These are phyloP conservation scores for Ceratocystis eucalypticola DNA, from an alignment of 2,329 filamentous ascomycete genomes.

Conservation along the genomic window DNA sequence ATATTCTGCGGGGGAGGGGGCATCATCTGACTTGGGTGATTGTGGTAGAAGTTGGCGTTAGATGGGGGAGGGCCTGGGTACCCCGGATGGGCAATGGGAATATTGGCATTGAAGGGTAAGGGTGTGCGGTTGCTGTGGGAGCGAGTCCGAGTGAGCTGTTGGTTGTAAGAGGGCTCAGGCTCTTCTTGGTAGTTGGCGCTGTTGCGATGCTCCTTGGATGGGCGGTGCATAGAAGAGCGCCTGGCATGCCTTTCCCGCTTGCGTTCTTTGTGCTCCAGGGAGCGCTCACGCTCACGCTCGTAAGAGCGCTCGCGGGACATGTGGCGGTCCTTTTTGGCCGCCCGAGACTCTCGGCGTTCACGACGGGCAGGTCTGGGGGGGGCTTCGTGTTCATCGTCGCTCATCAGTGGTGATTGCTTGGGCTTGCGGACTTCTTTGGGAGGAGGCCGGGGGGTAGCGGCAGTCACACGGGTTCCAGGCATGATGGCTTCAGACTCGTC, in stretches of 20 bases:
- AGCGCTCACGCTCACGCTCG: slow-evolving; percentile 14
- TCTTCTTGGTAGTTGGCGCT: slow-evolving; percentile 15
- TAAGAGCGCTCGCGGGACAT: slow-evolving; percentile 14
- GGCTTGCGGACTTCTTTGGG: slow-evolving; percentile 10
- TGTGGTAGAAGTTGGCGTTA: slow-evolving; percentile 11
- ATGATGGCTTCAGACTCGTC: slow-evolving; percentile 17
- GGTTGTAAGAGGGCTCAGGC: slow-evolving; percentile 9
- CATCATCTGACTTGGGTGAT: slow-evolving; percentile 13
- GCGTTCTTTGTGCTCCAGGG: slow-evolving; percentile 6
- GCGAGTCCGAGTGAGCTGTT: slow-evolving; percentile 14
- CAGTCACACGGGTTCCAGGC: slow-evolving; percentile 18
- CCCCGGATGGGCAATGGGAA: slow-evolving; percentile 7
- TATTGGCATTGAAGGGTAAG: slow-evolving; percentile 11
- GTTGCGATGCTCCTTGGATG: slow-evolving; percentile 14
- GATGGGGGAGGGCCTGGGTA: background rate
- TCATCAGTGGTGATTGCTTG: slow-evolving; percentile 8
- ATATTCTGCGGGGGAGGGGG: slow-evolving; percentile 9
- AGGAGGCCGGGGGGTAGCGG: slow-evolving; percentile 18
- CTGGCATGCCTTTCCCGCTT: slow-evolving; percentile 14
- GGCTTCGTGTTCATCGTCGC: slow-evolving; percentile 5
- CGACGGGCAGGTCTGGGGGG: slow-evolving; percentile 3
- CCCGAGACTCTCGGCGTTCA: slow-evolving; percentile 4
- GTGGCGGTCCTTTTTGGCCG: slow-evolving; percentile 1
- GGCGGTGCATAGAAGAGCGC: slow-evolving; percentile 13
- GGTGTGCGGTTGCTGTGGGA: slow-evolving; percentile 18